Conservation (phyloP, 139 green algal genomes). For the Desmodesmus armatus region DNA sequence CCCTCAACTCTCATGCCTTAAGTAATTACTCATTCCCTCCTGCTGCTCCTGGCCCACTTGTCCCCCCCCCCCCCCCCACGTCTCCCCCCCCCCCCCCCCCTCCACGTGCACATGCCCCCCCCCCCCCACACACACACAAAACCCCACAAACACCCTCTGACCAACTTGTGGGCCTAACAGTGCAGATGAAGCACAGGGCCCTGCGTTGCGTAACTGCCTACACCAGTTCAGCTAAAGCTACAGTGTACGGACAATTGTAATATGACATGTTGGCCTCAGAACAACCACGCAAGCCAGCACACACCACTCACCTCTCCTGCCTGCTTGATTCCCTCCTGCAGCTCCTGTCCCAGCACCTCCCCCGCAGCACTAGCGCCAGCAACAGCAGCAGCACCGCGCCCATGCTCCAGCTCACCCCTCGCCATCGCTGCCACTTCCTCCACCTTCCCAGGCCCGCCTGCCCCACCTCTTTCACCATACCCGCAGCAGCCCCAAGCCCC, state of each 20-base stretch:
- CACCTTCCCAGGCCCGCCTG: not conserved
- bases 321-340: not conserved
- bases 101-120: too few species aligned
- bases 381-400: not conserved
- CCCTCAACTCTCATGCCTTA: not conserved
- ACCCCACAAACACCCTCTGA: too few species aligned
- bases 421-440: not conserved
- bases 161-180: too few species aligned
- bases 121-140: too few species aligned
- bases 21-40: not conserved
- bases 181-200: too few species aligned
- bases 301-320: not conserved
- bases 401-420: not conserved
- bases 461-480: not conserved
- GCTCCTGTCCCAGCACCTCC: not conserved
- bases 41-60: not conserved
- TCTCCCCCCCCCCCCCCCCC: too few species aligned
- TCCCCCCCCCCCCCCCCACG: not conserved
- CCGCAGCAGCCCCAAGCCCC: constrained; percentile 21
- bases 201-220: too few species aligned
- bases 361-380: not conserved
- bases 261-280: too few species aligned
- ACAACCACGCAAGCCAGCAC: too few species aligned
- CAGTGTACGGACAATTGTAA: too few species aligned
- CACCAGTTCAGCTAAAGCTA: too few species aligned